These are phyloP conservation scores for Coemansia sp. DNA, from an alignment of 192 early-diverging fungal genomes.

Conservation along the genomic window DNA sequence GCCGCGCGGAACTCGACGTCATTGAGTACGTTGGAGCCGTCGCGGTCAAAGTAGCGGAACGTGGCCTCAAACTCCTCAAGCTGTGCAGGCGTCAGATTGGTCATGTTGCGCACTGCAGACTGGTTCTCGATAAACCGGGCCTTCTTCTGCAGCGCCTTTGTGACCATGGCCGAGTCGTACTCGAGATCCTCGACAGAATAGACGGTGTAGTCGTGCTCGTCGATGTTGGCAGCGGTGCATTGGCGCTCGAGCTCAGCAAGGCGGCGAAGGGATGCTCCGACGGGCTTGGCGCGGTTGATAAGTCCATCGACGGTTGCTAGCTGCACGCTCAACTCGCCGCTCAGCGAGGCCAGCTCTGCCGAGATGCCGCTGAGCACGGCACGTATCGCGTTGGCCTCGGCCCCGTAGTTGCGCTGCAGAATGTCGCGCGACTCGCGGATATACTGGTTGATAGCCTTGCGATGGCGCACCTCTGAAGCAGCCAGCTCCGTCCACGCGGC, in stretches of 20 bases:
- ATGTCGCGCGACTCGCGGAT: slow-evolving; percentile 82
- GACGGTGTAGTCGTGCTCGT: slow-evolving; percentile 92
- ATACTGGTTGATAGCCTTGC: slow-evolving; percentile 78
- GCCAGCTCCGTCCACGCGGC: slow-evolving; percentile 71
- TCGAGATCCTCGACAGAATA: slow-evolving; percentile 85
- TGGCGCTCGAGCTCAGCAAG: slow-evolving; percentile 65
- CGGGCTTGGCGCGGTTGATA: slow-evolving; percentile 52
- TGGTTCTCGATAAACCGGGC: slow-evolving; percentile 92
- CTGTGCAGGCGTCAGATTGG: slow-evolving; percentile 89
- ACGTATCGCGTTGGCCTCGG: slow-evolving; percentile 80
- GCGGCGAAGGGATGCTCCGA: slow-evolving; percentile 54
- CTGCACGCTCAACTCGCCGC: slow-evolving; percentile 76
- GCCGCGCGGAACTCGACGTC: slow-evolving; percentile 82
- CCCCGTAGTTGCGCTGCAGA: slow-evolving; percentile 74
- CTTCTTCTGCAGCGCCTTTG: slow-evolving; percentile 77
- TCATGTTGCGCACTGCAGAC: slow-evolving; percentile 86
- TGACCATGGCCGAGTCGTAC: slow-evolving; percentile 79
- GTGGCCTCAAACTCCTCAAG: slow-evolving; percentile 89
- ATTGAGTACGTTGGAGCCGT: slow-evolving; percentile 74
- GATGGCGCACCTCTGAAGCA: slow-evolving; percentile 69
- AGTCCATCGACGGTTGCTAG: slow-evolving; percentile 63
- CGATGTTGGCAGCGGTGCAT: slow-evolving; percentile 81
- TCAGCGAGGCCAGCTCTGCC: slow-evolving; percentile 59
- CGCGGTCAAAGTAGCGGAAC: slow-evolving; percentile 90
- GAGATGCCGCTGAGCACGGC: slow-evolving; percentile 69